Conservation (phyloP, 1,284 basidiomycete genomes). For the Volvariella surrecta region DNA sequence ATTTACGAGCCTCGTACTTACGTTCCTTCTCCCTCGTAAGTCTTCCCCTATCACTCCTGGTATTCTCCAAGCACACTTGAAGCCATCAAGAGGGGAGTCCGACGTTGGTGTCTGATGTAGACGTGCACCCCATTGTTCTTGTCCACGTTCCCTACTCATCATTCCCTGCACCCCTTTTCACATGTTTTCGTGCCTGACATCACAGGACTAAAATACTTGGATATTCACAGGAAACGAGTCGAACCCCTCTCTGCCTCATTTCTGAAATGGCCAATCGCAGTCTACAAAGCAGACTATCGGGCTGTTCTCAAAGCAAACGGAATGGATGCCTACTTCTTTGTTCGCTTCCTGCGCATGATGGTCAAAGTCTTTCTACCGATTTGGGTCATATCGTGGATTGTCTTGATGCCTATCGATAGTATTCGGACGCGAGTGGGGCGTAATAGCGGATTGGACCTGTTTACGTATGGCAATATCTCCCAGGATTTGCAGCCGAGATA, state of each 20-base stretch:
- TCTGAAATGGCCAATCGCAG: constrained; percentile 51
- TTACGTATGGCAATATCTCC: constrained; percentile 79
- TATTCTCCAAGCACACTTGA: no score
- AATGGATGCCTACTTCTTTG: constrained; percentile 90
- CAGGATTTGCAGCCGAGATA: constrained; percentile 46
- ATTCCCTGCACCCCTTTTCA: no score
- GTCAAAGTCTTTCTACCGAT: constrained; percentile 76
- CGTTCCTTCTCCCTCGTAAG: constrained; percentile 45
- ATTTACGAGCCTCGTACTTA: constrained; percentile 79
- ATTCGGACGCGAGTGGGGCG: constrained; percentile 40
- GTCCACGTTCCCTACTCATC: no score
- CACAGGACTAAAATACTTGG: no score
- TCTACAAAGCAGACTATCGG: constrained; percentile 50
- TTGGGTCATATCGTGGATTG: constrained; percentile 66
- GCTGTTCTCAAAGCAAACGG: constrained; percentile 73
- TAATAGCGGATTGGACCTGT: constrained; percentile 59
- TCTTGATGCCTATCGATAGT: constrained; percentile 63
- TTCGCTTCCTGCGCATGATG: constrained; percentile 83
- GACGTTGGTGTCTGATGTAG: no score
- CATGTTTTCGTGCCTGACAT: no score
- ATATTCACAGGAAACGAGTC: constrained; percentile 46
- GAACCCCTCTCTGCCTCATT: constrained; percentile 33
- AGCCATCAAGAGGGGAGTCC: no score
- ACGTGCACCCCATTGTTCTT: no score
- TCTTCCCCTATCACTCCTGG: constrained; percentile 7